Evolutionary conservation across 169 alveolate genomes (phyloP).

Genomic region (Blepharisma undulans): DNA sequence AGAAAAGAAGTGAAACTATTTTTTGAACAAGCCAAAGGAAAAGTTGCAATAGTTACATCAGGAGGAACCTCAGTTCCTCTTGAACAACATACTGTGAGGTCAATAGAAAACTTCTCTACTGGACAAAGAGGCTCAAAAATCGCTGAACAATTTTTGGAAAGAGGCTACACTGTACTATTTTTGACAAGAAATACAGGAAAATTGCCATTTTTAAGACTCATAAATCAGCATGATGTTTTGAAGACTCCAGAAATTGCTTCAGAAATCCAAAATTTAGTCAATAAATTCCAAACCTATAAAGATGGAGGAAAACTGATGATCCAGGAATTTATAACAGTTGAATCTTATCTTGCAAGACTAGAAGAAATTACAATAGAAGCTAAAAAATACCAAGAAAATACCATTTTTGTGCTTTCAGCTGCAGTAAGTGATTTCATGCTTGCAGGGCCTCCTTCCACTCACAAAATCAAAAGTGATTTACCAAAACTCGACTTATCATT

Average conservation of each 20-base stretch:
- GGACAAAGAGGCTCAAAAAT: constrained; percentile 87
- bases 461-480: constrained; percentile 33
- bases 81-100: constrained; percentile 83
- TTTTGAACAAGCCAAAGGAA: constrained; percentile 24
- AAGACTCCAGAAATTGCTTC: neutral
- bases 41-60: constrained; percentile 80
- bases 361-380: constrained; percentile 45
- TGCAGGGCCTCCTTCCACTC: constrained; percentile 51
- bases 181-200: constrained; percentile 60
- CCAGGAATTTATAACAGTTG: constrained; percentile 63
- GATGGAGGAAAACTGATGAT: constrained; percentile 44
- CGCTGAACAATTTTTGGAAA: constrained; percentile 79
- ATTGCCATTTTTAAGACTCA: constrained; percentile 61
- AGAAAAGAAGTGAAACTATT: neutral
- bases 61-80: constrained; percentile 92
- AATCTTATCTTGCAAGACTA: constrained; percentile 56
- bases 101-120: constrained; percentile 88
- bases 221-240: constrained; percentile 8
- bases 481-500: constrained; percentile 40
- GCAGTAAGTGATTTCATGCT: constrained; percentile 90
- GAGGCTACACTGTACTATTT: constrained; percentile 70
- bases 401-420: constrained; percentile 74
- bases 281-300: constrained; percentile 31
- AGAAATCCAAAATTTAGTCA: neutral
- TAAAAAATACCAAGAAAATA: neutral